phyloP scores from a whole-genome alignment of 1,139 yeast species.

The Saccharomyces hybrid region DNA sequence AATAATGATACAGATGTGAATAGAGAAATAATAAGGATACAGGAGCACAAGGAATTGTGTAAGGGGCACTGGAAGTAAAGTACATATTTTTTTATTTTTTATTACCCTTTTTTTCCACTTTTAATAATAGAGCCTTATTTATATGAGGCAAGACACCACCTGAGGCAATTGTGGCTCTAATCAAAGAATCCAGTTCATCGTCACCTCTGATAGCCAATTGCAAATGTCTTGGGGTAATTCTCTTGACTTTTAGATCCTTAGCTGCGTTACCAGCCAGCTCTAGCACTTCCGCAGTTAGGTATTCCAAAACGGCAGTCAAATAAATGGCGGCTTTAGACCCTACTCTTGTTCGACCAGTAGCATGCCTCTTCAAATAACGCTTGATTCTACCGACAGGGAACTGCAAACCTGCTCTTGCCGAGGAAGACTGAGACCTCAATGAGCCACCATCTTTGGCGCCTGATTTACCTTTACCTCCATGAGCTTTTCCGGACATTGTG shows the following conservation, averaged over 20 bases:
- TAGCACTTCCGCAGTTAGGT: conserved; percentile 94
- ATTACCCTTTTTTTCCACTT: conserved; percentile 68
- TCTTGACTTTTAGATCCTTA: conserved; percentile 93
- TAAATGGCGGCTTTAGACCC: conserved; percentile 97
- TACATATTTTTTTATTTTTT: conserved; percentile 31
- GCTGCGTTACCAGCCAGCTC: conserved; percentile 99
- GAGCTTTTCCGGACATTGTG: conserved; percentile 88
- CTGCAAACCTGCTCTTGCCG: conserved; percentile 95
- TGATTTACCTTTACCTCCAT: conserved; percentile 94
- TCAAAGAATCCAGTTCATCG: conserved; percentile 93
- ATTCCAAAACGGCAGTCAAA: conserved; percentile 93
- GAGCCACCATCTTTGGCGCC: conserved; percentile 56
- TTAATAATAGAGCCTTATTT: conserved; percentile 84
- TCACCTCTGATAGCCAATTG: conserved; percentile 98
- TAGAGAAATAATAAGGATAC: neutral
- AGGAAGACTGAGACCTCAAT: conserved; percentile 71
- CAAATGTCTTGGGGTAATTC: conserved; percentile 98
- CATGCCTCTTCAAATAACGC: conserved; percentile 85
- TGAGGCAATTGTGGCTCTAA: conserved; percentile 95
- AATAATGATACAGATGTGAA: neutral
- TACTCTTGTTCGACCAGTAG: conserved; percentile 89
- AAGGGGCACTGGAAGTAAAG: neutral
- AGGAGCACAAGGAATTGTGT: neutral
- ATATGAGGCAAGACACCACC: conserved; percentile 99
- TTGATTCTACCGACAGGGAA: conserved; percentile 99